Percentiles rank a stretch among this genome's conserved stretches.
phyloP scores from a whole-genome alignment of 495 filamentous ascomycete species.

The Aspergillus nanangensis region DNA sequence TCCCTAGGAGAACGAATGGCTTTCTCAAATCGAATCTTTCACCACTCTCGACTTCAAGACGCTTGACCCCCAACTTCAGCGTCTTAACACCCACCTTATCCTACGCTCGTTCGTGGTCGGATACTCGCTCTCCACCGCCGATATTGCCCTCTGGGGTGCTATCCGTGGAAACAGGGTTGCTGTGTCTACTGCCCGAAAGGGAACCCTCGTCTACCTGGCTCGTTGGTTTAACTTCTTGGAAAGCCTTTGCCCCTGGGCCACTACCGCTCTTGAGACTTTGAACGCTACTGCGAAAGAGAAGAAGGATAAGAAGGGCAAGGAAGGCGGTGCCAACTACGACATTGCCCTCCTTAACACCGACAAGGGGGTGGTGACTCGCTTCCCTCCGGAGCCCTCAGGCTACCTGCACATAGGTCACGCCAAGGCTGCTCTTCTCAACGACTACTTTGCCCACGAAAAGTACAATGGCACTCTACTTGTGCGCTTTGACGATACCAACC shows the following conservation, averaged over 20 bases:
- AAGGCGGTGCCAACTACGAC: conserved; percentile 79
- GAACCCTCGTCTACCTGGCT: conserved; percentile 68
- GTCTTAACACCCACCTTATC: conserved; percentile 80
- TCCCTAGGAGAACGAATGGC: conserved; percentile 53
- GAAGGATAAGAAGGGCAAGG: conserved; percentile 70
- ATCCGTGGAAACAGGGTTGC: conserved; percentile 85
- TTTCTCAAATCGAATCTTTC: conserved; percentile 46
- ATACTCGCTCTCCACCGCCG: conserved; percentile 72
- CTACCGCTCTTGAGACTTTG: conserved; percentile 49
- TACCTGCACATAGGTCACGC: conserved; percentile 94
- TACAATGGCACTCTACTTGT: conserved; percentile 81
- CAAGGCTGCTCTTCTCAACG: conserved; percentile 87
- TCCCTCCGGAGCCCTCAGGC: conserved; percentile 94
- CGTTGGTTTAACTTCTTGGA: conserved; percentile 91
- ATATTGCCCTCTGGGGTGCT: conserved; percentile 79
- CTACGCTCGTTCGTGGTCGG: conserved; percentile 84
- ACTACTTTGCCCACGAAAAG: conserved; percentile 88
- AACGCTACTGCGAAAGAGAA: conserved; percentile 57
- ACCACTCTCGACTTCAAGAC: conserved; percentile 69
- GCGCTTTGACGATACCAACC: conserved; percentile 92
- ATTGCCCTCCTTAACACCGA: conserved; percentile 84
- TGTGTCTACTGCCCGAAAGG: conserved; percentile 72
- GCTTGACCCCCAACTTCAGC: conserved; percentile 67
- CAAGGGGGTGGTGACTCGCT: conserved; percentile 88
- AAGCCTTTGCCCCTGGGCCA: conserved; percentile 63